These are phyloP conservation scores for Phoma herbarum DNA, from an alignment of 2,329 filamentous ascomycete genomes.

Conservation along the genomic window DNA sequence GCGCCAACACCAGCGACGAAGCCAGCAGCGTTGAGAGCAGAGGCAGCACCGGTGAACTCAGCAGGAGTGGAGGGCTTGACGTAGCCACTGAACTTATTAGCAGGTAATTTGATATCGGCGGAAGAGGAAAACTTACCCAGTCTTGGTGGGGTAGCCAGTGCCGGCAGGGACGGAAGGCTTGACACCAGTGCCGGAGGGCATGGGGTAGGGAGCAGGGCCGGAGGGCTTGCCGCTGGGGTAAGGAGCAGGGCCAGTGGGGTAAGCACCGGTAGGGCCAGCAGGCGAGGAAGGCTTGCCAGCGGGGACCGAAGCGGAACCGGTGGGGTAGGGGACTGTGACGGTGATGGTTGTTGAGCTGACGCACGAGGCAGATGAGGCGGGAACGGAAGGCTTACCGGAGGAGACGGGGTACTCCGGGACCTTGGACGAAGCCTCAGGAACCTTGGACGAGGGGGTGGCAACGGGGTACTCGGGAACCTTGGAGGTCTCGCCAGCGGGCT, in stretches of 20 bases:
- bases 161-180: slow-evolving; percentile 31
- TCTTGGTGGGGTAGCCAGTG: slow-evolving; percentile 44
- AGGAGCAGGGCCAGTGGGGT: slow-evolving; percentile 23
- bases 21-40: slow-evolving; percentile 47
- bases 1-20: slow-evolving; percentile 54
- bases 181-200: slow-evolving; percentile 29
- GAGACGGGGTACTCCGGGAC: slow-evolving; percentile 20
- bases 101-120: not conserved
- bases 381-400: slow-evolving; percentile 23
- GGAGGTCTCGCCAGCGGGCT: slow-evolving; percentile 8
- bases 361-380: slow-evolving; percentile 36
- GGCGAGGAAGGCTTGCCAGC: slow-evolving; percentile 9
- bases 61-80: slow-evolving; percentile 43
- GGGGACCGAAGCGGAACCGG: slow-evolving; percentile 30
- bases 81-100: slow-evolving; percentile 37
- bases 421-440: slow-evolving; percentile 15
- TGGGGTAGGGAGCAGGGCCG: slow-evolving; percentile 30
- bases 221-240: slow-evolving; percentile 28
- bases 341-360: slow-evolving; percentile 55
- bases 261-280: slow-evolving; percentile 27
- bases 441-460: slow-evolving; percentile 15
- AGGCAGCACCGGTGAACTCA: slow-evolving; percentile 52
- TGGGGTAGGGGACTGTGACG: slow-evolving; percentile 54
- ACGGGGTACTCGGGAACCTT: slow-evolving; percentile 22
- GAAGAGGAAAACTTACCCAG: slow-evolving; percentile 38